Conservation (phyloP, 1,284 basidiomycete genomes). For the Rhodotorula sp. region DNA sequence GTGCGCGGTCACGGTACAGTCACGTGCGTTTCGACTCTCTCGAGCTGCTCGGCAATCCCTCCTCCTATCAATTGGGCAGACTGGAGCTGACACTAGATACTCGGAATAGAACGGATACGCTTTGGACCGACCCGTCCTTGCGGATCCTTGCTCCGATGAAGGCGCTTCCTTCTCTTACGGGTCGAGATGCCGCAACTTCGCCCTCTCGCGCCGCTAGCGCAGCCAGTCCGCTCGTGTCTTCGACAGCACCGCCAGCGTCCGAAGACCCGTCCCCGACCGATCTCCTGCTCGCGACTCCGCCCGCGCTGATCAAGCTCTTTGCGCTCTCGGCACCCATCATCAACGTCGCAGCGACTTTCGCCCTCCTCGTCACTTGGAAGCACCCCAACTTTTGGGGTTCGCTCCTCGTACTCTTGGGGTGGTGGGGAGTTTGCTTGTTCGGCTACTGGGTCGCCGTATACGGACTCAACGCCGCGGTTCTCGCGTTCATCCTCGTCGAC, state of each 20-base stretch:
- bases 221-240: conserved; percentile 26
- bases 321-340: conserved; percentile 42
- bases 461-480: conserved; percentile 40
- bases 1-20: neutral
- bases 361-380: conserved; percentile 43
- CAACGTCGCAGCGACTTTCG: conserved; percentile 29
- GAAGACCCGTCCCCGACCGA: conserved; percentile 43
- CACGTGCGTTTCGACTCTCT: neutral
- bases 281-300: conserved; percentile 43
- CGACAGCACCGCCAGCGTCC: conserved; percentile 28
- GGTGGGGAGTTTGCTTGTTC: conserved; percentile 43
- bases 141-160: conserved; percentile 31
- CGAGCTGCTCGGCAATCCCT: no score
- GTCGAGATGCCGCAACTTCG: conserved; percentile 2
- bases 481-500: conserved; percentile 19
- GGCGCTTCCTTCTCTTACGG: conserved; percentile 18
- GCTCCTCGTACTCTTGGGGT: conserved; percentile 41
- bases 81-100: no score
- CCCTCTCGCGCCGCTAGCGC: conserved; percentile 9
- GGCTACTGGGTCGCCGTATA: conserved; percentile 36
- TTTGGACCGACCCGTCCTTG: conserved; percentile 36
- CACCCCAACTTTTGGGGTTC: conserved; percentile 39
- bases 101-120: conserved; percentile 31
- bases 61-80: no score
- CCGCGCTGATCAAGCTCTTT: conserved; percentile 43